phyloP scores from a whole-genome alignment of 2,329 filamentous ascomycete genomes.

The Penicillium sp. region DNA sequence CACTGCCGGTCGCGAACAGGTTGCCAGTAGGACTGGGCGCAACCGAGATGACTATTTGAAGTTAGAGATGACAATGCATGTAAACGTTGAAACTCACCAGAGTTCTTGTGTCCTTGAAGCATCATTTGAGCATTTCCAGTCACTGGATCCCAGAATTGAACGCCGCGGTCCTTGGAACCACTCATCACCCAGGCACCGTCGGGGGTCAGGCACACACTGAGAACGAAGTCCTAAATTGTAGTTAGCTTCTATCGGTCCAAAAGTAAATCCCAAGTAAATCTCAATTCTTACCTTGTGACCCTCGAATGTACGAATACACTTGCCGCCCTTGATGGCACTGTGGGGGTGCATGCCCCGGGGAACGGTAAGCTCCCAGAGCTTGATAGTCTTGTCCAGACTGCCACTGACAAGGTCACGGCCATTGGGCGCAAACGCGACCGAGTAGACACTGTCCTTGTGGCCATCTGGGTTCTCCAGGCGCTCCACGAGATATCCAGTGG shows the following conservation, averaged over 20 bases:
- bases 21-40: slow-evolving; percentile 85
- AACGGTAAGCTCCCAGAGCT: slow-evolving; percentile 93
- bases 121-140: slow-evolving; percentile 95
- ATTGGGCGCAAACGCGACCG: slow-evolving; percentile 90
- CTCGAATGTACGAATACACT: slow-evolving; percentile 95
- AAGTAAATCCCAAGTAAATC: neutral
- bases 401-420: slow-evolving; percentile 91
- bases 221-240: slow-evolving; percentile 76
- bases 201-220: slow-evolving; percentile 91
- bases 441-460: slow-evolving; percentile 96
- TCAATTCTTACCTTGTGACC: slow-evolving; percentile 73
- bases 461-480: slow-evolving; percentile 89
- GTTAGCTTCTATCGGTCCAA: neutral
- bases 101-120: slow-evolving; percentile 98
- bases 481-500: slow-evolving; percentile 80
- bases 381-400: slow-evolving; percentile 96
- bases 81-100: slow-evolving; percentile 51
- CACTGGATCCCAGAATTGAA: slow-evolving; percentile 97
- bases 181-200: slow-evolving; percentile 95
- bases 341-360: slow-evolving; percentile 65
- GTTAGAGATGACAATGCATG: slow-evolving; percentile 5
- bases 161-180: slow-evolving; percentile 93
- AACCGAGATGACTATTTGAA: slow-evolving; percentile 76
- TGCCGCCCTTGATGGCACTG: slow-evolving; percentile 74
- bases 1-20: slow-evolving; percentile 92